Evolutionary conservation across 2,329 filamentous ascomycete genomes (phyloP).

Genomic region (Berkeleyomyces basicola): DNA sequence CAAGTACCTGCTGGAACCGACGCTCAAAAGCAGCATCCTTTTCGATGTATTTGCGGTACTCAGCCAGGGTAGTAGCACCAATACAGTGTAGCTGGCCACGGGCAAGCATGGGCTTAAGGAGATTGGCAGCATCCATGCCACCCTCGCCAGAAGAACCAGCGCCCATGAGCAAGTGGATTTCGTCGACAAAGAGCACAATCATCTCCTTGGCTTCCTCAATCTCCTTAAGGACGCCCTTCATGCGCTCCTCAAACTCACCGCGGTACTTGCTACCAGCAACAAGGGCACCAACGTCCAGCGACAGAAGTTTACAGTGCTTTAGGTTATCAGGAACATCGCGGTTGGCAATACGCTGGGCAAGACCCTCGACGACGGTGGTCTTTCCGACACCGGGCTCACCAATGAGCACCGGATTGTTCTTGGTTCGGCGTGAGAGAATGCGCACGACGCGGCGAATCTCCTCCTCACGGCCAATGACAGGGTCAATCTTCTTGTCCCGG

Average conservation of each 20-base stretch:
- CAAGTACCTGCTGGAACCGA: slow-evolving; percentile 93
- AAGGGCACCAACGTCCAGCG: slow-evolving; percentile 83
- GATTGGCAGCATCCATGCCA: slow-evolving; percentile 95
- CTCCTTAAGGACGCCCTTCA: slow-evolving; percentile 98
- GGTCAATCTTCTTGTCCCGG: slow-evolving; percentile 92
- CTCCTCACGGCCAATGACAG: slow-evolving; percentile 90
- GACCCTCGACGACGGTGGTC: slow-evolving; percentile 91
- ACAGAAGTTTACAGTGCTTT: slow-evolving; percentile 82
- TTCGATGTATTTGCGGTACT: slow-evolving; percentile 98
- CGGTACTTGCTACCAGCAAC: slow-evolving; percentile 97
- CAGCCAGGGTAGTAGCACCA: slow-evolving; percentile 82
- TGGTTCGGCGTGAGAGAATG: slow-evolving; percentile 82
- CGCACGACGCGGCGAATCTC: slow-evolving; percentile 85
- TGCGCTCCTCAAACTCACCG: slow-evolving; percentile 95
- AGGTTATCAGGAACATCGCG: slow-evolving; percentile 92
- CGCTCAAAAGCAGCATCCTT: slow-evolving; percentile 97
- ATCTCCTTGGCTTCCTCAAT: slow-evolving; percentile 89
- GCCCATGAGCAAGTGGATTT: slow-evolving; percentile 97
- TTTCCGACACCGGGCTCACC: slow-evolving; percentile 97
- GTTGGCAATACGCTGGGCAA: slow-evolving; percentile 91
- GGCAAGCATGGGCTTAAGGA: slow-evolving; percentile 95
- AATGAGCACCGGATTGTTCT: slow-evolving; percentile 97
- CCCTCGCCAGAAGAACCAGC: slow-evolving; percentile 88
- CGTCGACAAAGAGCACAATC: slow-evolving; percentile 95
- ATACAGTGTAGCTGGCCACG: slow-evolving; percentile 95